A percentile compares a stretch with the other conserved stretches of the same genome.
These are phyloP conservation scores for Fusarium solani-melongenae DNA, from an alignment of 2,329 filamentous ascomycete species.

Conservation along the genomic window DNA sequence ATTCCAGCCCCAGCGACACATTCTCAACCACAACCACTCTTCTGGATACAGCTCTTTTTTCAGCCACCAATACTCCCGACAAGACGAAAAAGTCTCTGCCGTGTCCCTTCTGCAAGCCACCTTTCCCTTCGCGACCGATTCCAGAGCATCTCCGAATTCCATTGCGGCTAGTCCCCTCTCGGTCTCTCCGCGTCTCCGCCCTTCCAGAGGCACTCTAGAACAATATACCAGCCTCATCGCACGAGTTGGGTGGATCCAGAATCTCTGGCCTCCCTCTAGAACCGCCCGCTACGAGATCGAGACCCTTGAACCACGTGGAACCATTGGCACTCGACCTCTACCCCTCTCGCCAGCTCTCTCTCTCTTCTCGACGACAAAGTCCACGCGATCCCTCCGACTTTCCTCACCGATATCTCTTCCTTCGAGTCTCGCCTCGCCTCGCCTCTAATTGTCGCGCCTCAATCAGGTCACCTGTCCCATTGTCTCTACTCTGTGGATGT, in stretches of 20 bases:
- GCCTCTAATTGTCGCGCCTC: not conserved
- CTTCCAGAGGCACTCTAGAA: constrained; percentile 32
- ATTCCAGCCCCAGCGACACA: constrained; percentile 13
- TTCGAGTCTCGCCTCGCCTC: not conserved
- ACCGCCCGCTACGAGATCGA: constrained; percentile 32
- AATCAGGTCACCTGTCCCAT: constrained; percentile 4
- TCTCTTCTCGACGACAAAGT: constrained; percentile 8
- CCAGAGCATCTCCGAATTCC: constrained; percentile 2
- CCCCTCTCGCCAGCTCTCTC: constrained; percentile 15
- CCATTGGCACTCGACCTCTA: constrained; percentile 34
- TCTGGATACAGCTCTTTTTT: constrained; percentile 3
- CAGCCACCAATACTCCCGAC: constrained; percentile 19
- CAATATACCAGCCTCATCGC: constrained; percentile 27
- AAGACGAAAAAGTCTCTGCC: not conserved
- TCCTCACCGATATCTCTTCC: constrained; percentile 11
- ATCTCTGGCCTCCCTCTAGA: constrained; percentile 17
- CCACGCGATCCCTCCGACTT: constrained; percentile 17
- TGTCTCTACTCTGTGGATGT: constrained; percentile 11
- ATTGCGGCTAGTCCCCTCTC: constrained; percentile 30
- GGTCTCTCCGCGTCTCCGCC: constrained; percentile 33
- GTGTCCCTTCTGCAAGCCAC: constrained; percentile 15
- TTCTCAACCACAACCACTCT: constrained; percentile 15
- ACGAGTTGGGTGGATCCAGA: constrained; percentile 35
- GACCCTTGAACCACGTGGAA: constrained; percentile 40
- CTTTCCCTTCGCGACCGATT: constrained; percentile 14